These are phyloP conservation scores for Madurella mycetomatis DNA, from an alignment of 2,329 filamentous ascomycete species.

Conservation along the genomic window DNA sequence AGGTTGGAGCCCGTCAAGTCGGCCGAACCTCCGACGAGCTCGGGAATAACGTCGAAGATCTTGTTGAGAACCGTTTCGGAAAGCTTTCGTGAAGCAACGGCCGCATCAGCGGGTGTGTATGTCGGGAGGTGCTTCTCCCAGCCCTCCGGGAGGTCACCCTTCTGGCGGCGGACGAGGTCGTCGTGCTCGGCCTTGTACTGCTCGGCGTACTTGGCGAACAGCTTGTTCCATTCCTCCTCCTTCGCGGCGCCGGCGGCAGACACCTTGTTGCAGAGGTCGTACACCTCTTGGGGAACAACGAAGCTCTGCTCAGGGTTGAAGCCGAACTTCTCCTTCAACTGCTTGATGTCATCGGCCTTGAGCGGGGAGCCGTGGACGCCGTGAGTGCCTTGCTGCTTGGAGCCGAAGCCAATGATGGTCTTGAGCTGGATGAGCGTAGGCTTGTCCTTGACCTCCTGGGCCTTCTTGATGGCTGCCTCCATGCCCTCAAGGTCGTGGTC, in stretches of 20 bases:
- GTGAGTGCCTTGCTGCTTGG: slow-evolving; percentile 85
- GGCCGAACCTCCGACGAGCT: slow-evolving; percentile 92
- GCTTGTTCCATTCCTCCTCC: slow-evolving; percentile 93
- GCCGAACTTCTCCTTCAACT: slow-evolving; percentile 91
- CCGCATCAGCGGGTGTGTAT: slow-evolving; percentile 80
- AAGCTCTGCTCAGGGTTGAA: slow-evolving; percentile 95
- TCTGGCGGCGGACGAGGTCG: slow-evolving; percentile 77
- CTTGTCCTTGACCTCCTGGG: slow-evolving; percentile 89
- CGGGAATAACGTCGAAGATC: slow-evolving; percentile 76
- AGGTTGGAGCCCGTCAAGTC: slow-evolving; percentile 98
- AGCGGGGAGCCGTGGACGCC: slow-evolving; percentile 95
- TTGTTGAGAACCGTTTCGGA: slow-evolving; percentile 91
- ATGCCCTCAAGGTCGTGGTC: slow-evolving; percentile 84
- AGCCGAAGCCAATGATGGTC: slow-evolving; percentile 96
- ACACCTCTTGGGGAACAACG: slow-evolving; percentile 88
- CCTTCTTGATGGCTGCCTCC: slow-evolving; percentile 80
- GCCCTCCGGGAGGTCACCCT: slow-evolving; percentile 82
- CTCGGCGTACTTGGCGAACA: slow-evolving; percentile 79
- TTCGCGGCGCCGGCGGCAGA: slow-evolving; percentile 78
- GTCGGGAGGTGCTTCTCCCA: slow-evolving; percentile 93
- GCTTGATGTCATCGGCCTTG: slow-evolving; percentile 89
- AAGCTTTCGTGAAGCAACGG: slow-evolving; percentile 90
- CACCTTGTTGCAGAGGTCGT: slow-evolving; percentile 84
- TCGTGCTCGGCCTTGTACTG: slow-evolving; percentile 73
- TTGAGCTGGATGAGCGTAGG: slow-evolving; percentile 93